phyloP scores from a whole-genome alignment of 495 filamentous ascomycete species.

The Lasiosphaeris hirsuta region DNA sequence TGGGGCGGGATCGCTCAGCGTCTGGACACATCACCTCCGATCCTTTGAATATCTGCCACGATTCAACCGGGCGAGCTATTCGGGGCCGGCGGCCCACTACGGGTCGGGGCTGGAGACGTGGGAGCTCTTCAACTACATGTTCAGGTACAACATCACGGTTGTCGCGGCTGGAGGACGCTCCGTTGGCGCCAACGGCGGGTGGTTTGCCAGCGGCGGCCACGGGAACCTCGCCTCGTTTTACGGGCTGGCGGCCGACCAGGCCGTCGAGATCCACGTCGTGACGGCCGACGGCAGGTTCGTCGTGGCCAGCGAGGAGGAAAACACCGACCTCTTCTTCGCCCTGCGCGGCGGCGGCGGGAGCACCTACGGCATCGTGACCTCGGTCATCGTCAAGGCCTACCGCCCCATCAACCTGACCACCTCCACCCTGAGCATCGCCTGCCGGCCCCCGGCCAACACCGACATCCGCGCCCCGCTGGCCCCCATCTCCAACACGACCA shows the following conservation, averaged over 20 bases:
- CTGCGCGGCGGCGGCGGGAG: slow-evolving; percentile 52
- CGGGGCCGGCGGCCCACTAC: slow-evolving; percentile 41
- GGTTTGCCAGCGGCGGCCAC: slow-evolving; percentile 52
- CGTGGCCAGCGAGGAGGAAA: slow-evolving; percentile 45
- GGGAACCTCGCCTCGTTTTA: slow-evolving; percentile 35
- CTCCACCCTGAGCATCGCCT: slow-evolving; percentile 20
- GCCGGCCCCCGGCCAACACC: slow-evolving; percentile 35
- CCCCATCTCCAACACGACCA: slow-evolving; percentile 24
- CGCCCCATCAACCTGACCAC: slow-evolving; percentile 28
- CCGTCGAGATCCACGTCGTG: slow-evolving; percentile 52
- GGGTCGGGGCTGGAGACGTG: slow-evolving; percentile 44
- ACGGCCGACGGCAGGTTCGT: slow-evolving; percentile 52
- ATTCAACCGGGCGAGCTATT: slow-evolving; percentile 40
- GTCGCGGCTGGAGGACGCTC: slow-evolving; percentile 44
- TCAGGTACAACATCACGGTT: slow-evolving; percentile 33
- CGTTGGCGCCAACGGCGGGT: slow-evolving; percentile 50
- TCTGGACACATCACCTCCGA: slow-evolving; percentile 58
- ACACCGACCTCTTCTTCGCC: slow-evolving; percentile 62
- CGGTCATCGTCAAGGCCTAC: slow-evolving; percentile 41
- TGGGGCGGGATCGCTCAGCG: slow-evolving; percentile 51
- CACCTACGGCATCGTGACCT: slow-evolving; percentile 54
- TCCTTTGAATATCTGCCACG: slow-evolving; percentile 35
- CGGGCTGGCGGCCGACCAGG: slow-evolving; percentile 51
- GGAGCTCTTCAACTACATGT: slow-evolving; percentile 40
- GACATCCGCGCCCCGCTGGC: slow-evolving; percentile 28